Evolutionary conservation across 2,329 filamentous ascomycete genomes (phyloP).

Genomic region (Sporothrix brasiliensis): DNA sequence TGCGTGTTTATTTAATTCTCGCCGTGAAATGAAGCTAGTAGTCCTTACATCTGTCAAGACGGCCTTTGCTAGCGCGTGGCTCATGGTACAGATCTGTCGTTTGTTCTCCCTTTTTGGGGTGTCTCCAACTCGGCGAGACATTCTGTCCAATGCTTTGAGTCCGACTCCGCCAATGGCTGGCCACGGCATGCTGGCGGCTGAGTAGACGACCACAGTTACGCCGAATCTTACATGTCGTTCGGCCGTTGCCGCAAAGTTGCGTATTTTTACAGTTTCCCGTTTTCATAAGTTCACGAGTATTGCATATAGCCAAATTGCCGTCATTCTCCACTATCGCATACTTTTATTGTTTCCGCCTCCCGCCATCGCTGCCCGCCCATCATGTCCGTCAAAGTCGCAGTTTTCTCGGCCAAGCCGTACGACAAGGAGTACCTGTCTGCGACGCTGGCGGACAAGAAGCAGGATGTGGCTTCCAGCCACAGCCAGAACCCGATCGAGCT

Average conservation of each 20-base stretch:
- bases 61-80: not conserved
- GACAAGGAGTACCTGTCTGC: constrained; percentile 59
- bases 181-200: constrained; percentile 2
- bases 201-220: constrained; percentile 12
- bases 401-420: constrained; percentile 68
- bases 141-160: not conserved
- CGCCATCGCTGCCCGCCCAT: not conserved
- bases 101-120: not conserved
- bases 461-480: not conserved
- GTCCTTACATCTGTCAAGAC: not conserved
- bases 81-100: too few species aligned
- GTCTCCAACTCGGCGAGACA: constrained; percentile 5
- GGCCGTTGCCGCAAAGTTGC: too few species aligned
- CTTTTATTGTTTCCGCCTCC: not conserved
- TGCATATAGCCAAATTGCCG: too few species aligned
- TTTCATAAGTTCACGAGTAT: too few species aligned
- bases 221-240: not conserved
- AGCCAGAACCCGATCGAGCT: constrained; percentile 49
- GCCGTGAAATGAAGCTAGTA: not conserved
- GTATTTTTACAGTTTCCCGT: too few species aligned
- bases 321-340: too few species aligned
- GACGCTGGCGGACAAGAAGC: constrained; percentile 45
- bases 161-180: constrained; percentile 3
- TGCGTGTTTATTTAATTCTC: not conserved
- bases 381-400: constrained; percentile 57